phyloP scores from a whole-genome alignment of 2,329 filamentous ascomycete species.

The Exophiala mesophila region DNA sequence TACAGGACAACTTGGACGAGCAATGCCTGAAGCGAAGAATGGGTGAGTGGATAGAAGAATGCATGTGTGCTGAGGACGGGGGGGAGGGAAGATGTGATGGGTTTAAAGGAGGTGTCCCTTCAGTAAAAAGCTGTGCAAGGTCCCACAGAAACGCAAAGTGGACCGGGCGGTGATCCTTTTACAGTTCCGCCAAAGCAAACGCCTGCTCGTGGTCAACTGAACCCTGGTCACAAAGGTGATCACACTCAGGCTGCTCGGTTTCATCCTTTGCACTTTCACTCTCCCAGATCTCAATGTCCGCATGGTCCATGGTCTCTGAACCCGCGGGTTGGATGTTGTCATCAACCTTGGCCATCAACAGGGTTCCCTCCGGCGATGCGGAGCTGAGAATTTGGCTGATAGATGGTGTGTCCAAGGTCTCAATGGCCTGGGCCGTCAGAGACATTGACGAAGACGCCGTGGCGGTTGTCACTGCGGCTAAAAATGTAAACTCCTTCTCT shows the following conservation, averaged over 20 bases:
- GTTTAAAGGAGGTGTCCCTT: no score
- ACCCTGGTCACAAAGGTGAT: constrained; percentile 2
- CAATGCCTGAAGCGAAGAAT: no score
- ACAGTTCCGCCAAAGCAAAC: constrained; percentile 23
- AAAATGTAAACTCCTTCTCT: constrained; percentile 15
- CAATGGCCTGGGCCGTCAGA: constrained; percentile 13
- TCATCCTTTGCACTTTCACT: constrained; percentile 61
- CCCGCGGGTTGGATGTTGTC: not conserved
- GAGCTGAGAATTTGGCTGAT: constrained; percentile 15
- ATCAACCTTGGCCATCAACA: not conserved
- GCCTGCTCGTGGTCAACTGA: constrained; percentile 17
- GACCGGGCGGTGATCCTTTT: no score
- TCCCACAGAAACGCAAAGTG: no score
- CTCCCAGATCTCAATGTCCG: constrained; percentile 61
- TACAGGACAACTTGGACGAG: no score
- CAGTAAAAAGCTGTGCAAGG: no score
- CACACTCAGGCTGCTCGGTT: constrained; percentile 20
- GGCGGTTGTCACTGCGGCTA: no score
- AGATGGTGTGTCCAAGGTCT: constrained; percentile 14
- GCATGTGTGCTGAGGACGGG: no score
- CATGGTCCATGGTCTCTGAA: not conserved
- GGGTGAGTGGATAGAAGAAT: no score
- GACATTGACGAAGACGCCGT: constrained; percentile 5
- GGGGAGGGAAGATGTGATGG: no score
- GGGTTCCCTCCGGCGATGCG: not conserved